Conservation (phyloP, 2,329 filamentous ascomycete species). For the Colletotrichum simmondsii region DNA sequence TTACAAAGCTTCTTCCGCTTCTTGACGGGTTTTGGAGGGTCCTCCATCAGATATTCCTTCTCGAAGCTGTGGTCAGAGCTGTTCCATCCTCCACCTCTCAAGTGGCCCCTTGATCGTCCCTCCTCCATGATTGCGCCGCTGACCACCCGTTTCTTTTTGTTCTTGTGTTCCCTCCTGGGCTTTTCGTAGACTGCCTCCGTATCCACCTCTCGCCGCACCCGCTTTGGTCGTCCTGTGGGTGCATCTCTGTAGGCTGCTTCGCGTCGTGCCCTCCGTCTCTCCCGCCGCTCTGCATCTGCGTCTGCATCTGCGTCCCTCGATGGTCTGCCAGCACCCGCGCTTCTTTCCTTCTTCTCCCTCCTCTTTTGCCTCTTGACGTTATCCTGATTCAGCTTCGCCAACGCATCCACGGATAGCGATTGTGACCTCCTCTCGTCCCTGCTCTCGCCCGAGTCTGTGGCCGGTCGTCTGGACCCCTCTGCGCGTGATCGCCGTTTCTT, state of each 20-base stretch:
- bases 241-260: slow-evolving; percentile 33
- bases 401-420: slow-evolving; percentile 61
- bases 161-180: slow-evolving; percentile 49
- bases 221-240: slow-evolving; percentile 17
- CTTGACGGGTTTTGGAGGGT: slow-evolving; percentile 54
- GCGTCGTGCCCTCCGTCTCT: slow-evolving; percentile 36
- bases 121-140: slow-evolving; percentile 78
- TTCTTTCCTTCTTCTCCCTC: slow-evolving; percentile 48
- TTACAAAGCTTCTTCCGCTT: slow-evolving; percentile 71
- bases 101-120: slow-evolving; percentile 54
- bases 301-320: slow-evolving; percentile 42
- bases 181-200: slow-evolving; percentile 42
- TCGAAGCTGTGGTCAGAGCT: slow-evolving; percentile 58
- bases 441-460: slow-evolving; percentile 48
- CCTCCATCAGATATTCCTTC: slow-evolving; percentile 60
- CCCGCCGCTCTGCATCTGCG: slow-evolving; percentile 44
- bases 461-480: slow-evolving; percentile 43
- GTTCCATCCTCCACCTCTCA: slow-evolving; percentile 57
- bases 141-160: slow-evolving; percentile 70
- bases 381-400: slow-evolving; percentile 73
- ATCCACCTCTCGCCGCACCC: slow-evolving; percentile 39
- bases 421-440: slow-evolving; percentile 40
- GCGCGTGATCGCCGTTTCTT: slow-evolving; percentile 46
- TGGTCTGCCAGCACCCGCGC: slow-evolving; percentile 38
- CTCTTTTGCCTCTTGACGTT: slow-evolving; percentile 60